Base-by-base conservation (phyloP, 768 basidiomycete species). In the Cantharellus anzutake region DNA sequence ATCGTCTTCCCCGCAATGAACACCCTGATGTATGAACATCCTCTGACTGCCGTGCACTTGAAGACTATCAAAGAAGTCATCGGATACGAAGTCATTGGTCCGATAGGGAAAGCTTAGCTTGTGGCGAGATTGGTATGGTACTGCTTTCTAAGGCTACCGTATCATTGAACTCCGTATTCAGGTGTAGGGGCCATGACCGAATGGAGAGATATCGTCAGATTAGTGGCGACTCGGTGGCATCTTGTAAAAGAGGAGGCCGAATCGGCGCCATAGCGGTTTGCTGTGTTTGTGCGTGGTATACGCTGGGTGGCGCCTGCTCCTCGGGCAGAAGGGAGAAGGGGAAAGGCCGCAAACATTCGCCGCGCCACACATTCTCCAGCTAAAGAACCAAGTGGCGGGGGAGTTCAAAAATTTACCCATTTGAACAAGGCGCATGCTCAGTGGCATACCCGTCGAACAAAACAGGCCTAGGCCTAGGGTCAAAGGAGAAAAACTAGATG, bases 1-100 rank as follows among this genome's bases (percentile, higher is more conserved):
- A 90, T 84, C 66, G 71, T 97, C 42, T 98, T 93, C 67, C 94
- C 94, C 1, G 96, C 94, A 0, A 99, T 98, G 94, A 99, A 99
- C 70, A 98, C 96, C 2, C 74, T 89, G 64, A 99, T 99, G 94
- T 98, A 88, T 67, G 81, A 86, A 61, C 93, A 98, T 68, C 91
- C 91, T 20, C 75, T 98, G 51, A 97, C 93, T 0, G 78, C 80
- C 1, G 79, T 85, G 63, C 96, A 99, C 67, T 71, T 98, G 50
- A 77, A 80, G 34, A 67, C 85, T 42, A 76, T 94, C 3, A 75
- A 74, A 37, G 85, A 92, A 1, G 76, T 86, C 44, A 76, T 97
- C 5, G 44, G 44, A 7, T 99, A 98, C 67, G 72, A 78, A 34
- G 76, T 98, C 14, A 75, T 85, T 3, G 93, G 93, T 0, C 94